Base-by-base conservation (phyloP, 179 eudicot genomes). In the Vitellaria paradoxa region DNA sequence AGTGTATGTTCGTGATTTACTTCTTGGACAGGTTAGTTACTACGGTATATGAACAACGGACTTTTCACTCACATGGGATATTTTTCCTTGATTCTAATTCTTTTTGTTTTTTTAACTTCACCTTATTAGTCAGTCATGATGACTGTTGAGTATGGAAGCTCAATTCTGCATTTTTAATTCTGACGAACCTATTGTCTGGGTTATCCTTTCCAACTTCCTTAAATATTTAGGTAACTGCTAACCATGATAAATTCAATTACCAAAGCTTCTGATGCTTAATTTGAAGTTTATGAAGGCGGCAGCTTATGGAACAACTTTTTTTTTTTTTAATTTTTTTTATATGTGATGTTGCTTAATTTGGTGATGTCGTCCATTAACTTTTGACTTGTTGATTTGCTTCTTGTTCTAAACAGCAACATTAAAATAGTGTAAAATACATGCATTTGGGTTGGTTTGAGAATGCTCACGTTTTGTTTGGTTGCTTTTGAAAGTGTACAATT, bases 21-120 rank as follows among this genome's bases (percentile, higher is more conserved):
- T 96, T 84, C 99, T 96, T 76, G 99, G 99, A 78, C 99, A 96
- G 99, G 99, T 96, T 68, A 78, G 87, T 83, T 65, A 74, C 49
- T 26, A 21, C 47, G 46, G 15, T 55, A 59, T 68, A 24, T 61
- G 63, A 50, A 30, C 21, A 40, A 56, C 30, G 30, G 4, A 61
- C 60, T 68, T 45, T 6, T 68, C 24, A 17, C 12, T 30, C 47
- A n/a, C 11, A 18, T 37, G 5, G 18, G 14, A 18, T 65, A 37
- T 20, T 47, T 49, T 73, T 65, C 42, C 57, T 74, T 30, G 37
- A 26, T 71, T 56, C 55, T 7, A 30, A 40, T 56, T 67, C 5
- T 68, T 13, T 42, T 69, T 56, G 73, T 67, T 3, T 68, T 13
- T 42, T 69, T 56, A 73, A 61, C 17, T 73, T 3, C 46, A 56